A percentile compares a stretch with the other conserved stretches of the same genome.
phyloP scores from a whole-genome alignment of 805 yeast species.

The Myxozyma monticola region DNA sequence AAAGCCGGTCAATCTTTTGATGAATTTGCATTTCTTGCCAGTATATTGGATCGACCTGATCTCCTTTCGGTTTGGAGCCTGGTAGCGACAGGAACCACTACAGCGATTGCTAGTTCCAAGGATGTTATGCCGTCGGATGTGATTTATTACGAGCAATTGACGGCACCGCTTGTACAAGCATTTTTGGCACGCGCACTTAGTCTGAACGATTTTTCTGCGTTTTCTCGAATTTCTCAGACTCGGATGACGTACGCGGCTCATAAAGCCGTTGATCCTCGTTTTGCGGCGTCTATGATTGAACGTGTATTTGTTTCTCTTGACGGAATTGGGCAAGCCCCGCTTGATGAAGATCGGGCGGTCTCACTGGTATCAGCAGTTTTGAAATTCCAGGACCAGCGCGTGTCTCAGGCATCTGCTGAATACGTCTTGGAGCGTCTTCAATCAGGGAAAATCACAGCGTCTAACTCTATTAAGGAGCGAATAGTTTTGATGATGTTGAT shows the following conservation, averaged over 20 bases:
- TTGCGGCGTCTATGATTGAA: constrained; percentile 1
- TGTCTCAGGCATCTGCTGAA: constrained; percentile 1
- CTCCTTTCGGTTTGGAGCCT: constrained; percentile 3
- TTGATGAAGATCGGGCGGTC: constrained; percentile 2
- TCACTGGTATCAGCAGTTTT: background rate
- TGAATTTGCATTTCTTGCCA: background rate
- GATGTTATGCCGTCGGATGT: background rate
- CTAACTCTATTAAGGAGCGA: background rate
- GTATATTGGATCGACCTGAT: background rate
- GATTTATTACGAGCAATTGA: background rate
- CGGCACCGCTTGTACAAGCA: constrained; percentile 2
- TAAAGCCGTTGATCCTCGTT: background rate
- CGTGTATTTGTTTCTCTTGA: background rate
- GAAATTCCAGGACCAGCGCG: constrained; percentile 1
- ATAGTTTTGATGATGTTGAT: background rate
- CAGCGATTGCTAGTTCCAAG: background rate
- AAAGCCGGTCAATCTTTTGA: constrained; percentile 2
- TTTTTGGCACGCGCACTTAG: constrained; percentile 7
- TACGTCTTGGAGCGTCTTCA: constrained; percentile 3
- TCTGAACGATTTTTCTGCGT: background rate
- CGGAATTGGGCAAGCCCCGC: too few relatives aligned
- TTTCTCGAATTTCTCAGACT: constrained; percentile 10
- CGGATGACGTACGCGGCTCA: constrained; percentile 1
- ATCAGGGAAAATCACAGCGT: background rate
- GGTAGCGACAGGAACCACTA: constrained; percentile 1